Evolutionary conservation across 129 eudicot species (phyloP).

Genomic region (Deinandra increscens): DNA sequence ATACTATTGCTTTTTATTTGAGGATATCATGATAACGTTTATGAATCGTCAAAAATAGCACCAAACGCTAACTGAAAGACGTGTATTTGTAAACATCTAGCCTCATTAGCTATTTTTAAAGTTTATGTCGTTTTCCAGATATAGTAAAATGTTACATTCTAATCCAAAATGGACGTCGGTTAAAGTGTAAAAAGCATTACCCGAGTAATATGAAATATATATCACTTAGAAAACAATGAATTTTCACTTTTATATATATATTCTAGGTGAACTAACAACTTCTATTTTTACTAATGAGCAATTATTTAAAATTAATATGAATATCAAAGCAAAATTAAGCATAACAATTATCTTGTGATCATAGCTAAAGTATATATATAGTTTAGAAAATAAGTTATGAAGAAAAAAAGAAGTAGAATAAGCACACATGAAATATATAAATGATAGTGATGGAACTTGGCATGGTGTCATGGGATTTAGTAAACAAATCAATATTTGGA

Average conservation of each 20-base stretch:
- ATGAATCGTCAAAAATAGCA: not conserved
- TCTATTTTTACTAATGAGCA: not conserved
- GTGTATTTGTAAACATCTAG: not conserved
- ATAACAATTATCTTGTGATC: not conserved
- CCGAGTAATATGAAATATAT: too few species aligned
- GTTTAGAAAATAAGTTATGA: not conserved
- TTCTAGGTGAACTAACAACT: not conserved
- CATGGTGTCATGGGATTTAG: slow-evolving; percentile 24
- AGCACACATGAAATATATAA: slow-evolving; percentile 9
- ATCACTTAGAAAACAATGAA: too few species aligned
- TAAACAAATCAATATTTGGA: slow-evolving; percentile 25
- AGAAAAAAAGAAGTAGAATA: slow-evolving; percentile 7
- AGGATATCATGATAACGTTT: not conserved
- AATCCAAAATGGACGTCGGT: slow-evolving; percentile 5
- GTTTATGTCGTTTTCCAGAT: not conserved
- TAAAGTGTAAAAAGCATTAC: not conserved
- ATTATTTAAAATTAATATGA: not conserved
- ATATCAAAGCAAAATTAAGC: not conserved
- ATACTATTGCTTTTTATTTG: slow-evolving; percentile 5
- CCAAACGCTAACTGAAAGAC: not conserved
- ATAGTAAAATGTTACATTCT: slow-evolving; percentile 6
- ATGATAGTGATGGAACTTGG: slow-evolving; percentile 28
- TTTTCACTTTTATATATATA: not conserved
- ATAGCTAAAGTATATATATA: not conserved
- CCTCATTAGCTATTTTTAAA: slow-evolving; percentile 3